Evolutionary conservation across 768 basidiomycete species (phyloP).

Genomic region (Leccinum pellstonianum): DNA sequence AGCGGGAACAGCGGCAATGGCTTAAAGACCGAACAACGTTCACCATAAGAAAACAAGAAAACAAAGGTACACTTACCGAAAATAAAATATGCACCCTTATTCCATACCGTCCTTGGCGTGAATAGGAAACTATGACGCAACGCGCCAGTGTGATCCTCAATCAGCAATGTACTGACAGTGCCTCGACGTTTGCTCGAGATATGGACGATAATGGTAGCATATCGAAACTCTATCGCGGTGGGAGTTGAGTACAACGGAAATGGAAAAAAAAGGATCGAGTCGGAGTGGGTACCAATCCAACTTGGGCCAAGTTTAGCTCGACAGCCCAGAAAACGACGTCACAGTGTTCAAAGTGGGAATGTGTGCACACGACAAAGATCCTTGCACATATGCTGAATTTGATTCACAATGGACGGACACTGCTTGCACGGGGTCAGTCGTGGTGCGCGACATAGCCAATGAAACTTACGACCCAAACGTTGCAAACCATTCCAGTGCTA

Average conservation of each 20-base stretch:
- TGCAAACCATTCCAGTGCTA: background rate
- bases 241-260: background rate
- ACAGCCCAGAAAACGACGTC: background rate
- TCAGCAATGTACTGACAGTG: background rate
- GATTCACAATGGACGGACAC: background rate
- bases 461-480: conserved; percentile 1
- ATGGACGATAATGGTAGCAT: background rate
- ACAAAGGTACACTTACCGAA: background rate
- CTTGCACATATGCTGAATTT: background rate
- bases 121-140: background rate
- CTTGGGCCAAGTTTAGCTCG: background rate
- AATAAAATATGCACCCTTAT: background rate
- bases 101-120: too few relatives aligned
- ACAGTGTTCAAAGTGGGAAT: background rate
- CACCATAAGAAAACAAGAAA: background rate
- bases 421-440: background rate
- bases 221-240: too few relatives aligned
- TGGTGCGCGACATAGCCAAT: background rate
- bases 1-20: background rate
- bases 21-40: background rate
- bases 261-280: background rate
- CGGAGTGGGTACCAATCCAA: background rate
- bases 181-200: background rate
- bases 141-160: background rate
- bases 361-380: background rate